These are phyloP conservation scores for Acorus gramineus DNA, from an alignment of 106 monocot genomes.

Conservation along the genomic window DNA sequence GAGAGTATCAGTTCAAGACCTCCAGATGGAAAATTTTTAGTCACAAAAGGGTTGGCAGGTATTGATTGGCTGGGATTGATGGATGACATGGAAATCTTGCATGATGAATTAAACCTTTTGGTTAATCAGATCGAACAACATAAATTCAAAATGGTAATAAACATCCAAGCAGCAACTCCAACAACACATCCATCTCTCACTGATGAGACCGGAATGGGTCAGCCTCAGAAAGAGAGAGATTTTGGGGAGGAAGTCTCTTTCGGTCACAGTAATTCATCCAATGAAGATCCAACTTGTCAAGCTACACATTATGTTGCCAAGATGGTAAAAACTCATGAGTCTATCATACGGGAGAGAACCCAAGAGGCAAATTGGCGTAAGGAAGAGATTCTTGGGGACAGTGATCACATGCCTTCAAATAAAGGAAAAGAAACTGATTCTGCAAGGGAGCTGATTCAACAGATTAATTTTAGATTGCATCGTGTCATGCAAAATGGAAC, in stretches of 20 bases:
- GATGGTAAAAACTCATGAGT: slow-evolving; percentile 18
- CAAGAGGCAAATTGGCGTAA: slow-evolving; percentile 14
- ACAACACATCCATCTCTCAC: not conserved
- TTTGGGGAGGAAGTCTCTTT: not conserved
- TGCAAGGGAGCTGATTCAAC: slow-evolving; percentile 7
- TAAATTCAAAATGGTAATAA: not conserved
- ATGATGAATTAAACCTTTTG: slow-evolving; percentile 16
- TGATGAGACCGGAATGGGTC: not conserved
- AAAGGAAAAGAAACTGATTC: slow-evolving; percentile 12
- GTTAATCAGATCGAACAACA: slow-evolving; percentile 3
- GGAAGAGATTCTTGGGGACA: slow-evolving; percentile 9
- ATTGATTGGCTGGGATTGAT: slow-evolving; percentile 13
- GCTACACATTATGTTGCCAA: slow-evolving; percentile 16
- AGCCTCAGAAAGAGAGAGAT: slow-evolving; percentile 1
- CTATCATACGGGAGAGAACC: slow-evolving; percentile 14
- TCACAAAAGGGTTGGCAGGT: not conserved
- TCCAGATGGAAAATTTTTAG: not conserved
- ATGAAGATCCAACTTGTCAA: slow-evolving; percentile 9
- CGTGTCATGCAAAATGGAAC: slow-evolving; percentile 14
- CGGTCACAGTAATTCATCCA: not conserved
- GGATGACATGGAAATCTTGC: slow-evolving; percentile 18
- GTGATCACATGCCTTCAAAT: not conserved
- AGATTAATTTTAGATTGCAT: slow-evolving; percentile 20
- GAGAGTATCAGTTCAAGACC: too few relatives aligned
- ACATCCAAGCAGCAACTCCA: not conserved